Evolutionary conservation across 176 grass and related monocot species (phyloP).

Genomic region (Eleusine coracana): DNA sequence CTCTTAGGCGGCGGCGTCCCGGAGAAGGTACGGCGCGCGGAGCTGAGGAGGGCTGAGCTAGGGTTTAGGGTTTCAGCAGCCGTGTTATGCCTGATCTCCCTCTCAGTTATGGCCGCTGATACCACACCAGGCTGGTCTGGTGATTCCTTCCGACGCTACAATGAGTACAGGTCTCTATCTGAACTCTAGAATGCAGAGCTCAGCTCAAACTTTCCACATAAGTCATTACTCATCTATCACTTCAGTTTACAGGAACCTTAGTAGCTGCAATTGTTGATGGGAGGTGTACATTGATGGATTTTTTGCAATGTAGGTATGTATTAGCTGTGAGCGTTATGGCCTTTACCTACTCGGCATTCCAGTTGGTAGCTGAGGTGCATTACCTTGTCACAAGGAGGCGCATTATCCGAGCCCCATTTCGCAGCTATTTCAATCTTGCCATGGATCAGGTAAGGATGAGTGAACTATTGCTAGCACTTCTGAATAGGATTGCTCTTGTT

Average conservation of each 20-base stretch:
- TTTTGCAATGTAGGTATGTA: conserved; percentile 59
- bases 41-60: conserved; percentile 55
- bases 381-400: conserved; percentile 42
- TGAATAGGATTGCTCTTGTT: conserved; percentile 13
- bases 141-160: conserved; percentile 76
- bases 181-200: background rate
- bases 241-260: background rate
- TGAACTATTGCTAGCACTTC: conserved; percentile 11
- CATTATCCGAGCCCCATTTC: conserved; percentile 46
- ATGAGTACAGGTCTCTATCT: conserved; percentile 69
- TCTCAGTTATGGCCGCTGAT: conserved; percentile 71
- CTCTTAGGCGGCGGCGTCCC: conserved; percentile 30
- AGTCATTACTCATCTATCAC: background rate
- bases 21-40: conserved; percentile 41
- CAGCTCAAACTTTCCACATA: background rate
- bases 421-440: conserved; percentile 58
- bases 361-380: conserved; percentile 54
- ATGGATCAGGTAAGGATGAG: conserved; percentile 80
- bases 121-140: conserved; percentile 69
- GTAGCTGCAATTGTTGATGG: background rate
- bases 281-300: conserved; percentile 17
- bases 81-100: conserved; percentile 64
- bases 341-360: conserved; percentile 78
- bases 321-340: conserved; percentile 59
- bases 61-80: conserved; percentile 71